Base-by-base conservation (phyloP, 495 filamentous ascomycete species). In the Monascus purpureus region DNA sequence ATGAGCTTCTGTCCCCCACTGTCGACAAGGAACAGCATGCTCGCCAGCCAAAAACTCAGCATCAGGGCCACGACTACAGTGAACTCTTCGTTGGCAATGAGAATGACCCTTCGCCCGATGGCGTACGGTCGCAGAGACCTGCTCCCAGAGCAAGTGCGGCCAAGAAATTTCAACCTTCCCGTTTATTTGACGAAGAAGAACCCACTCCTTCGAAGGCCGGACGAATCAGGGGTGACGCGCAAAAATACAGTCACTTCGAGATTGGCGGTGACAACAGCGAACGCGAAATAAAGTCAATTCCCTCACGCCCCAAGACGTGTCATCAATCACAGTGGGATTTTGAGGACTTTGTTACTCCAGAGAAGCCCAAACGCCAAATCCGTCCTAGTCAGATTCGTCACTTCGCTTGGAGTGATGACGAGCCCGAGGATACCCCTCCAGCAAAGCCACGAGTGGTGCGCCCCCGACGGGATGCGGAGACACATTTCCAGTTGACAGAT, bases 161-260 rank as follows among this genome's bases (percentile, higher is more conserved):
- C 17, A 83, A 79, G 59, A 73, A 84, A 45, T 83, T 69, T 58
- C 64, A 67, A 30, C 68, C 69, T 5, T 77, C 66, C 24, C 77
- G 82, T 15, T 56, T 90, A 19, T 90, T 85, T 36, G 77, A 78
- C 16, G 59, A 64, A 3, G 47, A 59, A n/a, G 49, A 41, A 43
- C 43, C 12, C 4, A 36, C 47, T 8, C 27, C 56, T 18, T 46
- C 61, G 15, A 39, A 38, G 31, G 45, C 57, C 32, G 43, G 62
- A 27, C 56, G 52, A 58, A 65, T 67, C 59, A 77, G 65, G 61
- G 68, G 49, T 45, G 61, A 87, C 43, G 68, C 82, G 8, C 70
- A 72, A 43, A 88, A 82, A 46, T 95, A 77, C 55, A 57, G 75
- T 20, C 88, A 97, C 54, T 95, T 95, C 48, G 79, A 92, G 33